Conservation (phyloP, 345 rosid species). For the Laguncularia racemosa region DNA sequence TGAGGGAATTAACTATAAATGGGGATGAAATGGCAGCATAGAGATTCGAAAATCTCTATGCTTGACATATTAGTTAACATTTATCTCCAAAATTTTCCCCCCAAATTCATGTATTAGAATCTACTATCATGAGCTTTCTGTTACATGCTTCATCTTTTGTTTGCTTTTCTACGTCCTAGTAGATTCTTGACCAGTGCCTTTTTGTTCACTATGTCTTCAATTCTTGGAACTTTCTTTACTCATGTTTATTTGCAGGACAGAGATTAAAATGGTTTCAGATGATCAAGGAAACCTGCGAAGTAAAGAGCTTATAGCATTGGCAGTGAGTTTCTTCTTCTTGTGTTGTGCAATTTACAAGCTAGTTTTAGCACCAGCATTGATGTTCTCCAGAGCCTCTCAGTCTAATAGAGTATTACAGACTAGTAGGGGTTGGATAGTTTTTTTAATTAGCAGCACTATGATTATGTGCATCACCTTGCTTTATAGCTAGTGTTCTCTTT, state of each 20-base stretch:
- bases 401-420: slow-evolving; percentile 27
- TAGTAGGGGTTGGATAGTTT: slow-evolving; percentile 67
- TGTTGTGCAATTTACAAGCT: slow-evolving; percentile 54
- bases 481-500: slow-evolving; percentile 28
- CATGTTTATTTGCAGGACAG: slow-evolving; percentile 32
- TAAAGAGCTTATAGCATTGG: slow-evolving; percentile 61
- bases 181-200: not conserved
- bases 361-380: slow-evolving; percentile 34
- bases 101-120: too few species aligned
- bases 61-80: too few species aligned
- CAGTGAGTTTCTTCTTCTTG: slow-evolving; percentile 55
- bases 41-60: too few species aligned
- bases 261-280: slow-evolving; percentile 46
- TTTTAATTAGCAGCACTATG: slow-evolving; percentile 73
- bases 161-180: too few species aligned
- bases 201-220: not conserved
- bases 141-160: too few species aligned
- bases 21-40: too few species aligned
- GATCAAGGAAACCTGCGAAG: slow-evolving; percentile 54
- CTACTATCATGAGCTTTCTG: too few species aligned
- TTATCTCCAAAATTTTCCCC: too few species aligned
- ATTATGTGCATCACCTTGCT: slow-evolving; percentile 68
- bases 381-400: slow-evolving; percentile 20
- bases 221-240: not conserved
- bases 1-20: too few species aligned